These are phyloP conservation scores for Plasmodium yoelii DNA, from an alignment of 169 alveolate species.

Conservation along the genomic window DNA sequence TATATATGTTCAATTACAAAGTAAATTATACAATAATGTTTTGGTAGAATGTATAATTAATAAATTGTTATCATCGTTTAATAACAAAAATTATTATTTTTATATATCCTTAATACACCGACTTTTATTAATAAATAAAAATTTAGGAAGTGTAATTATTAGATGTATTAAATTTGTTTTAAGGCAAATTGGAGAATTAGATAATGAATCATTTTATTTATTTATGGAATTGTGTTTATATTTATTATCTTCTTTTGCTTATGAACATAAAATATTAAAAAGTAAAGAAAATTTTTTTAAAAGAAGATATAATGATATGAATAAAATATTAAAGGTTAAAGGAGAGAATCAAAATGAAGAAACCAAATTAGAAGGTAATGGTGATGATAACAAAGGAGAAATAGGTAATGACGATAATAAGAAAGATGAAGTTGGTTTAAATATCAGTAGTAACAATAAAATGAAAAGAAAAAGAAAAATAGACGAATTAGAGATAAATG, in stretches of 20 bases:
- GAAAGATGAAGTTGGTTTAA: background rate
- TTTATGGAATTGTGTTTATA: conserved; percentile 69
- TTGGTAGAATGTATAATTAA: conserved; percentile 59
- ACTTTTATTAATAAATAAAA: conserved; percentile 68
- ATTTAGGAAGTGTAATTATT: conserved; percentile 66
- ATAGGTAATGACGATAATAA: background rate
- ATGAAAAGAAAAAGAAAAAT: conserved; percentile 10
- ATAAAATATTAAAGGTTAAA: conserved; percentile 33
- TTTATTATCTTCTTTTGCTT: conserved; percentile 48
- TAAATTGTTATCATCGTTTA: conserved; percentile 58
- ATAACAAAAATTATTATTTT: conserved; percentile 46
- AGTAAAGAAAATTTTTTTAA: conserved; percentile 69
- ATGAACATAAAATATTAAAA: conserved; percentile 56
- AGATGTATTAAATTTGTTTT: conserved; percentile 69
- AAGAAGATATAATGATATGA: conserved; percentile 73
- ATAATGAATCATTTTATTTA: conserved; percentile 67
- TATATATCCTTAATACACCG: conserved; percentile 65
- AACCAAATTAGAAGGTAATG: background rate
- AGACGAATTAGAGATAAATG: conserved; percentile 23
- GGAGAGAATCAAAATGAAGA: conserved; percentile 6
- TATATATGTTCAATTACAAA: conserved; percentile 63
- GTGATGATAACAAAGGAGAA: background rate
- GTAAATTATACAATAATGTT: conserved; percentile 72
- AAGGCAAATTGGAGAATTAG: conserved; percentile 56
- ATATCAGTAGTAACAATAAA: background rate